Base-by-base conservation (phyloP, 2,329 filamentous ascomycete species). In the Colletotrichum theobromicola region DNA sequence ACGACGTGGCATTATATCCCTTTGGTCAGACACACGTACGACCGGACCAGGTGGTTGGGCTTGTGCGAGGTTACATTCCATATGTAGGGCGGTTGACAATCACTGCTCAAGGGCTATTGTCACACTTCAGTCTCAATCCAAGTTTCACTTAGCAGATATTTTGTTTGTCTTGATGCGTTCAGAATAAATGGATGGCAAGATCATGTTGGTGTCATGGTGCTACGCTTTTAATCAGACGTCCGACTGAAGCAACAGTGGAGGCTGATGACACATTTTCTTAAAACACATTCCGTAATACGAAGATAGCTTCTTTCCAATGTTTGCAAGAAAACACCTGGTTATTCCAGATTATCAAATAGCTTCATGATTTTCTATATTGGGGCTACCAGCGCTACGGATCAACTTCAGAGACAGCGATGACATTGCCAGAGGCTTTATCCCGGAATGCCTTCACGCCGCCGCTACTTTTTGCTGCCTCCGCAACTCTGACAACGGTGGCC, bases 1-100 rank as follows among this genome's bases (percentile, higher is more conserved):
- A 26, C 2, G 66, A 68, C 16, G 53, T 16, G 32, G 21, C 13
- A 12, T 18, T 68, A 9, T 68, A 68, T 32, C 55, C 66, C 12
- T 18, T 15, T 21, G 55, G 35, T 2, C 66, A 60, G 12, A 24
- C 8, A 13, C 46, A 68, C 4, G 35, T 50, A 9, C 30, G 15
- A 16, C 53, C 26, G 32, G 55, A 68, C 18, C 53, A 68, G 18
- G 24, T 68, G 6, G 18, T 68, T 16, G 66, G 66, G 5, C 24
- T 68, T 2, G 66, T 68, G 5, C 10, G 26, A 60, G 66, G 66
- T 18, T 68, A 60, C 13, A 28, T 68, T 24, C 66, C 66, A 9
- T 68, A 50, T 7, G 1, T 68, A 21, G 66, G 66, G 6, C 10
- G 18, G 53, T 46, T 61, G 12, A 68, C 55, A 16, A 28, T 68